A percentile compares a stretch with the other conserved stretches of the same genome.
These are phyloP conservation scores for Fragaria nilgerrensis DNA, from an alignment of 306 rosid genomes.

Conservation along the genomic window DNA sequence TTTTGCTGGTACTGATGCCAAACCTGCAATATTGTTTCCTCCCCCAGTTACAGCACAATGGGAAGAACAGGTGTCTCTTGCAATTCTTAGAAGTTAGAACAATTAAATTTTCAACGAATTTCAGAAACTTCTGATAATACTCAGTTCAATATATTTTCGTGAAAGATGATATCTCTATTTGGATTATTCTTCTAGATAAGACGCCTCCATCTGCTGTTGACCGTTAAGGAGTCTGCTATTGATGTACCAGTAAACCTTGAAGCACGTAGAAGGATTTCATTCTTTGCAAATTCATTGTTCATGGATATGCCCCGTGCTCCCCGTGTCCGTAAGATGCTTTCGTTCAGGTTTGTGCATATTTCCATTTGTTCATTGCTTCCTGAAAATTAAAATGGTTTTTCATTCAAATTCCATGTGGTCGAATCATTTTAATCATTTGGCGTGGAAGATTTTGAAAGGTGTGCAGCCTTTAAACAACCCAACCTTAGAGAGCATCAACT, in stretches of 20 bases:
- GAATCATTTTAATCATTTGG: conserved; percentile 15
- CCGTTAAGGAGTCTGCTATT: conserved; percentile 84
- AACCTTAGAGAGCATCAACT: conserved; percentile 2
- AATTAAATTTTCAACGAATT: background rate
- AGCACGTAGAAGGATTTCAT: conserved; percentile 93
- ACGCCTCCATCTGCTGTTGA: conserved; percentile 75
- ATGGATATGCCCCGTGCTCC: conserved; percentile 99
- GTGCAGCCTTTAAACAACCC: background rate
- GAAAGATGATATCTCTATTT: conserved; percentile 10
- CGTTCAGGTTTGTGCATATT: conserved; percentile 63
- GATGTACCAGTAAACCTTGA: conserved; percentile 94
- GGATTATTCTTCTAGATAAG: conserved; percentile 59
- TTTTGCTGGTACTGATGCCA: conserved; percentile 85
- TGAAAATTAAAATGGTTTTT: conserved; percentile 1
- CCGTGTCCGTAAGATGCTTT: conserved; percentile 91
- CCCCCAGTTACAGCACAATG: conserved; percentile 84
- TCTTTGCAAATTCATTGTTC: conserved; percentile 89
- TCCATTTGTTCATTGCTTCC: conserved; percentile 15
- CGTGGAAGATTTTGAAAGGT: conserved; percentile 7
- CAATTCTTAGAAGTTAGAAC: background rate
- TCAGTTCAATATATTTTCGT: background rate
- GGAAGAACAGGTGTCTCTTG: conserved; percentile 80
- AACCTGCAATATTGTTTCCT: conserved; percentile 75
- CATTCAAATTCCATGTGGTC: conserved; percentile 15
- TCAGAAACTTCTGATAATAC: background rate